Evolutionary conservation across 495 filamentous ascomycete genomes (phyloP), one percentile per base, ranked within the genome.

Genomic region (Penicillium subrubescens): DNA sequence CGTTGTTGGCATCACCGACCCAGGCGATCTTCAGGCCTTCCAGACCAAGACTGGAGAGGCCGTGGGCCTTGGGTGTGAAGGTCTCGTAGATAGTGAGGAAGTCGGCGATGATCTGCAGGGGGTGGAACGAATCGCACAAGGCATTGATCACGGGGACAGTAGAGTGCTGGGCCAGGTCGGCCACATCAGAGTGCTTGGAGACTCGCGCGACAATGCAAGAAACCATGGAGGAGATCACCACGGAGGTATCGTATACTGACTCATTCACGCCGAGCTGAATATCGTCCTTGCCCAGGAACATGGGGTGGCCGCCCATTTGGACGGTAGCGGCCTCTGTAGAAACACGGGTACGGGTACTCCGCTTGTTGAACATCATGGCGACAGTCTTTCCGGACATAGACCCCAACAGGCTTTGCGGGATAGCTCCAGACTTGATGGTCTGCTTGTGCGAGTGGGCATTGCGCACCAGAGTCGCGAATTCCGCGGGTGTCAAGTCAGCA

Each of bases 261-360:
- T 99, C 95, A 70, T 99, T 99, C 62, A 97, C 95, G 31, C 94
- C 94, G 34, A 98, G 80, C 73, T 99, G 95, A 60, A 99, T 99
- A 74, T 99, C 95, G 50, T 94, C 89, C 72, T 92, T 93, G 56
- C 92, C 92, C 48, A 99, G 79, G 75, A 98, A 99, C 92, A 99
- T 95, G 19, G 95, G 91, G 74, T 97, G 91, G 3, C 95, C 95
- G 46, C 92, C 90, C 82, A 99, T 85, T 46, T 88, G 77, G 19
- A 88, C 86, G 14, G 96, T 86, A 11, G 95, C 95, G 8, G 88
- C 87, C 80, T 99, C 95, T 15, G 93, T 96, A 15, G 92, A 97
- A 31, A 99, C 89, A 54, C 95, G 87, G 17, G 95, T 99, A 52
- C 95, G 84, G 15, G 95, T 99, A 66, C 90, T 93, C 31, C 94